Evolutionary conservation across 2,329 filamentous ascomycete genomes (phyloP), one percentile per base, ranked within the genome.

Genomic region (Aspergillus texensis): DNA sequence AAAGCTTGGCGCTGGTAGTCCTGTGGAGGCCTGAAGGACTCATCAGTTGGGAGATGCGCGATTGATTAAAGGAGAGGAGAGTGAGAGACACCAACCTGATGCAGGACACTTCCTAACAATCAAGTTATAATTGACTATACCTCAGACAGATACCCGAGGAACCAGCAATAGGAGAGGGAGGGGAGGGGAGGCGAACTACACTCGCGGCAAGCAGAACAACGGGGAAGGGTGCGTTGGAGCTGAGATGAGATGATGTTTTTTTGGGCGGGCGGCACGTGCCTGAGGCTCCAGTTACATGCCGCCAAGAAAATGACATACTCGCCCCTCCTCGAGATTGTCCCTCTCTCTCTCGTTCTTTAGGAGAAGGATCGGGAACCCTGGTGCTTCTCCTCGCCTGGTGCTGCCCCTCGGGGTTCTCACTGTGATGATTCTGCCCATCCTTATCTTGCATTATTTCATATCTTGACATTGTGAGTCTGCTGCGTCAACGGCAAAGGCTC

Each of bases 221-320:
- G 58, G 62, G 62, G 67, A 65, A 68, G 58, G 30, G 65, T 62
- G 66, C 69, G 59, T 65, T 65, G 62, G 62, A 70, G 67, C 69
- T 69, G 67, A 58, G 65, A 64, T 60, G 65, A 68, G 63, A 72
- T 72, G 70, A 71, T 72, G 70, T 71, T 72, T 72, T 72, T 70
- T 68, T 55, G 21, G 34, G 52, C 64, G 68, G 60, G 48, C 55
- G 55, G 66, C 67, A 71, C 67, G 65, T 72, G 69, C 70, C 70
- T 70, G 70, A 68, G 69, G 68, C 69, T 69, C 64, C 53, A 39
- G 39, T 39, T 19, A 41, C 8, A 19, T n/a, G 46, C 50, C 53
- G 69, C 69, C 68, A 71, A 69, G 68, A 62, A 58, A 55, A 68
- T 70, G 63, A 70, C 68, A 70, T 71, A 69, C 66, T 67, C 63